phyloP scores from a whole-genome alignment of 345 rosid genomes.

The Pugionium dolabratum region DNA sequence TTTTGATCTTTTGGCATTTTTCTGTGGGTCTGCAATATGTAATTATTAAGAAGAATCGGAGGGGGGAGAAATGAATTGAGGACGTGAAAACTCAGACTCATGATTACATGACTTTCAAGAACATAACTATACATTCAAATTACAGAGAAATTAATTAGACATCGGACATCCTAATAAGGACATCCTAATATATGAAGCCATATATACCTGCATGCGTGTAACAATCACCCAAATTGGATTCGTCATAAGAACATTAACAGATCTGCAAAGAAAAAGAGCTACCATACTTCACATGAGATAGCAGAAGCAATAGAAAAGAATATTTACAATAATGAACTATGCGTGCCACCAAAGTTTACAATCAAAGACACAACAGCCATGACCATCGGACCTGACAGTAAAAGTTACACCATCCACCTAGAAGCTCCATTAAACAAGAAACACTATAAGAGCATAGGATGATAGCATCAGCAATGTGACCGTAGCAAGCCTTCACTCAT shows the following conservation, averaged over 20 bases:
- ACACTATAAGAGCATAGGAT: constrained; percentile 17
- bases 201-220: constrained; percentile 93
- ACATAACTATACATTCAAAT: too few species aligned
- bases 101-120: too few species aligned
- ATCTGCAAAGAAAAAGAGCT: constrained; percentile 51
- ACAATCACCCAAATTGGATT: constrained; percentile 98
- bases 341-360: constrained; percentile 16
- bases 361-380: background rate
- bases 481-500: constrained; percentile 3
- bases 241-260: constrained; percentile 86
- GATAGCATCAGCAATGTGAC: constrained; percentile 17
- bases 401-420: constrained; percentile 12
- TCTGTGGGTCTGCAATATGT: constrained; percentile 78
- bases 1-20: constrained; percentile 50
- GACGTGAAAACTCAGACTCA: too few species aligned
- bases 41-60: too few species aligned
- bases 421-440: constrained; percentile 12
- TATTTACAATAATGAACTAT: background rate
- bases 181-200: constrained; percentile 17
- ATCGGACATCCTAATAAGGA: too few species aligned
- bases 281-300: constrained; percentile 22
- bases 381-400: constrained; percentile 11
- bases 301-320: background rate
- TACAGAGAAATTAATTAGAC: background rate
- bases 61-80: too few species aligned